Percentiles rank a stretch among this genome's conserved stretches.
These are phyloP conservation scores for Tuber indicum DNA, from an alignment of 495 filamentous ascomycete genomes.

Conservation along the genomic window DNA sequence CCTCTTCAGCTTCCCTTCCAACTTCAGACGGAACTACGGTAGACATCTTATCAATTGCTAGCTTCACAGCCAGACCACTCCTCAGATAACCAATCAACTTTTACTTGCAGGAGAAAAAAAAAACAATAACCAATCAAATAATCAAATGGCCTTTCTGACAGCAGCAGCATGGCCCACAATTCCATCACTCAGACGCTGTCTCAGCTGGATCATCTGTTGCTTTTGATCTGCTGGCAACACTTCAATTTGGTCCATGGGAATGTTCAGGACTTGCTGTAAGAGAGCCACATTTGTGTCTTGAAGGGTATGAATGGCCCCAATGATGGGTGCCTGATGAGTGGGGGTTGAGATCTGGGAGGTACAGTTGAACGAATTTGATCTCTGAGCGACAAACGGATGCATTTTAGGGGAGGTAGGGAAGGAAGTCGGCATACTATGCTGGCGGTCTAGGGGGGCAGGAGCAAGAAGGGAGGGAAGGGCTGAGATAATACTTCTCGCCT, in stretches of 20 bases:
- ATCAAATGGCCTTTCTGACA: not conserved
- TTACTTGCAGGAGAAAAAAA: not conserved
- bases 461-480: conserved; percentile 8
- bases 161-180: not conserved
- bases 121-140: not conserved
- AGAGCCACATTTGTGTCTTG: conserved; percentile 21
- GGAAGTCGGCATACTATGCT: not conserved
- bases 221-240: conserved; percentile 36
- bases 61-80: not conserved
- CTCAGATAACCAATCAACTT: not conserved
- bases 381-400: not conserved
- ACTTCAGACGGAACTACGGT: not conserved
- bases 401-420: not conserved
- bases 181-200: conserved; percentile 20
- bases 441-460: not conserved
- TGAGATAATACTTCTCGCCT: not conserved
- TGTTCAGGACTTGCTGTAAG: conserved; percentile 37
- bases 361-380: not conserved
- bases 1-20: not conserved
- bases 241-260: conserved; percentile 38
- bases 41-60: not conserved
- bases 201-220: conserved; percentile 36
- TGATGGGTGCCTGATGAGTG: not conserved
- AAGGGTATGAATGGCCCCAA: not conserved
- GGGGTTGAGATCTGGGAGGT: not conserved